phyloP scores from a whole-genome alignment of 1,284 basidiomycete species.

The Rhodotorula sp. region DNA sequence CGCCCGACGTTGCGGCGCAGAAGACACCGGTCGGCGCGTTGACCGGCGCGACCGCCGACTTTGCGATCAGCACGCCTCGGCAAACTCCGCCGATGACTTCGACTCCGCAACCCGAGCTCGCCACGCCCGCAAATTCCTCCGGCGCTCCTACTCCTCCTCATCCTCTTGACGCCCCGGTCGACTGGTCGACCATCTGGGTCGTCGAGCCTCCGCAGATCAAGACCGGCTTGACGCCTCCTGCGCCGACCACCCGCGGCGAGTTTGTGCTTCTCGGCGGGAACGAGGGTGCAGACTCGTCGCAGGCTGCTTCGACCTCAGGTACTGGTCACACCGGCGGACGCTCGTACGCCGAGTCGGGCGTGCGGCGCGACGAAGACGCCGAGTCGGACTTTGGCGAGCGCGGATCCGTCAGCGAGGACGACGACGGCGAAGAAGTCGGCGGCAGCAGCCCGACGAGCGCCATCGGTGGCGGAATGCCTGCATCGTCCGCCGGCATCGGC shows the following conservation, averaged over 20 bases:
- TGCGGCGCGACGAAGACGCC: conserved; percentile 5
- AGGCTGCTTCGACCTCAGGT: conserved; percentile 5
- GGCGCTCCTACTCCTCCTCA: neutral
- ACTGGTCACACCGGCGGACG: conserved; percentile 2
- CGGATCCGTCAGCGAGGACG: conserved; percentile 5
- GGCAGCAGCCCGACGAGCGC: conserved; percentile 15
- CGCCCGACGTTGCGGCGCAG: no score
- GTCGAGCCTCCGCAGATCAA: conserved; percentile 49
- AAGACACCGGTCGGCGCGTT: neutral
- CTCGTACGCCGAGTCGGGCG: neutral
- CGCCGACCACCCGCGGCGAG: conserved; percentile 24
- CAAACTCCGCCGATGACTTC: neutral
- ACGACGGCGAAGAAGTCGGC: conserved; percentile 14
- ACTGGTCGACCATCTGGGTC: conserved; percentile 75
- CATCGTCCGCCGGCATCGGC: conserved; percentile 3
- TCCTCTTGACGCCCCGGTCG: conserved; percentile 49
- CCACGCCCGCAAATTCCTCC: neutral
- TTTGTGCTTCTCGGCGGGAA: conserved; percentile 31
- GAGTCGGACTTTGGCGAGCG: conserved; percentile 7
- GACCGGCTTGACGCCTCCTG: conserved; percentile 47
- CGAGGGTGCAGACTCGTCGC: neutral
- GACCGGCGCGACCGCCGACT: neutral
- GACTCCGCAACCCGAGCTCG: neutral
- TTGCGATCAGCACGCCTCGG: neutral
- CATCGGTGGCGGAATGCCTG: conserved; percentile 12